Conservation (phyloP, 192 early-diverging fungal genomes). For the Coemansia sp. region DNA sequence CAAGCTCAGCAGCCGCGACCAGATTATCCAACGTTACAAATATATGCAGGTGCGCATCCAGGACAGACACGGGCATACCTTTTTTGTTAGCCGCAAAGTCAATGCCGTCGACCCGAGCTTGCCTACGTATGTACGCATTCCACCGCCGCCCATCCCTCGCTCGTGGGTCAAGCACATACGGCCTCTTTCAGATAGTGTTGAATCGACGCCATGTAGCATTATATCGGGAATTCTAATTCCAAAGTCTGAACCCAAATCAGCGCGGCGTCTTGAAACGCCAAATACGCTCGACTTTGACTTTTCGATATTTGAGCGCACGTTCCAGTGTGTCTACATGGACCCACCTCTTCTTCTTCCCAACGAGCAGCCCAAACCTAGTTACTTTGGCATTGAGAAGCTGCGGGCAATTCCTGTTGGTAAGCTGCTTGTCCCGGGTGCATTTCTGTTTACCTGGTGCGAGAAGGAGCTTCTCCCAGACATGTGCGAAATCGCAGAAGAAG, state of each 20-base stretch:
- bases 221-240: slow-evolving; percentile 42
- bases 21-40: slow-evolving; percentile 77
- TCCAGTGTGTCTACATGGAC: slow-evolving; percentile 88
- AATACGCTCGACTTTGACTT: slow-evolving; percentile 31
- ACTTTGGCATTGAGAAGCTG: slow-evolving; percentile 34
- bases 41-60: slow-evolving; percentile 85
- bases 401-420: slow-evolving; percentile 51
- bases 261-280: slow-evolving; percentile 31
- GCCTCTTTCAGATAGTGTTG: slow-evolving; percentile 32
- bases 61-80: slow-evolving; percentile 80
- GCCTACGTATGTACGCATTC: slow-evolving; percentile 88
- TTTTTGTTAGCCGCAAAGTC: slow-evolving; percentile 83
- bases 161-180: slow-evolving; percentile 84
- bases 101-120: slow-evolving; percentile 77
- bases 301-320: slow-evolving; percentile 60
- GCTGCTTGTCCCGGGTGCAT: slow-evolving; percentile 71
- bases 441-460: slow-evolving; percentile 93
- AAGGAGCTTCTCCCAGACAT: slow-evolving; percentile 88
- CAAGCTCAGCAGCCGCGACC: slow-evolving; percentile 58
- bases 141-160: slow-evolving; percentile 75
- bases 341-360: slow-evolving; percentile 67
- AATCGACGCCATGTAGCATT: slow-evolving; percentile 28
- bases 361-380: slow-evolving; percentile 29
- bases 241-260: slow-evolving; percentile 23
- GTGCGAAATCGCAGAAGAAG: slow-evolving; percentile 61